phyloP scores from a whole-genome alignment of 139 green algal genomes.

The Micractinium conductrix region DNA sequence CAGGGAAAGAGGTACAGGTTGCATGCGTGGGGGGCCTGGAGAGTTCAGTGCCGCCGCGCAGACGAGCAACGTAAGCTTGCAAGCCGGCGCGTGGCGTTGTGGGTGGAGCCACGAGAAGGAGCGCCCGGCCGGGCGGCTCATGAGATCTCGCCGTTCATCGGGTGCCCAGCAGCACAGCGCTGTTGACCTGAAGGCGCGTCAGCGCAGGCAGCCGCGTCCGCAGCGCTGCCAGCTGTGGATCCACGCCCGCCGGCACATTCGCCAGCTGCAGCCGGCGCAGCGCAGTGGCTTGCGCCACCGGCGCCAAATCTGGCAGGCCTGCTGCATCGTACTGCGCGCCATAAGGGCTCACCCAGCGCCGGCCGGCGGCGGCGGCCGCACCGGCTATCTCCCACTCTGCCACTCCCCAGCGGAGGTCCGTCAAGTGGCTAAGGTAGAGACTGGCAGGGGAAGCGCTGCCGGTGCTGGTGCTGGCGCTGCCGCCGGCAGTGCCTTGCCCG shows the following conservation, averaged over 20 bases:
- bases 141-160: no score
- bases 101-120: no score
- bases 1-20: no score
- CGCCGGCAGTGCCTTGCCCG: not conserved
- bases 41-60: no score
- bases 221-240: not conserved
- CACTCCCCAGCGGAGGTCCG: slow-evolving; percentile 11
- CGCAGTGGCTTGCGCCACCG: not conserved
- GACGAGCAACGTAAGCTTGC: no score
- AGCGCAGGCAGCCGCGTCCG: not conserved
- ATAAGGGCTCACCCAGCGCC: not conserved
- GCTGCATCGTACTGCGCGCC: not conserved
- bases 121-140: no score
- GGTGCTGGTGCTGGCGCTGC: not conserved
- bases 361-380: not conserved
- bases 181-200: slow-evolving; percentile 12
- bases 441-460: not conserved
- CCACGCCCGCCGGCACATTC: not conserved
- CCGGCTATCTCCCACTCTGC: not conserved
- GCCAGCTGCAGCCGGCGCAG: slow-evolving; percentile 22
- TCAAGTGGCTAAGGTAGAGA: not conserved
- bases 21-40: no score
- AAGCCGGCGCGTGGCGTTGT: no score
- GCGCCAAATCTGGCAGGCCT: not conserved
- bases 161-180: slow-evolving; percentile 20